Evolutionary conservation across 179 eudicot species (phyloP).

Genomic region (Nepenthes alata): DNA sequence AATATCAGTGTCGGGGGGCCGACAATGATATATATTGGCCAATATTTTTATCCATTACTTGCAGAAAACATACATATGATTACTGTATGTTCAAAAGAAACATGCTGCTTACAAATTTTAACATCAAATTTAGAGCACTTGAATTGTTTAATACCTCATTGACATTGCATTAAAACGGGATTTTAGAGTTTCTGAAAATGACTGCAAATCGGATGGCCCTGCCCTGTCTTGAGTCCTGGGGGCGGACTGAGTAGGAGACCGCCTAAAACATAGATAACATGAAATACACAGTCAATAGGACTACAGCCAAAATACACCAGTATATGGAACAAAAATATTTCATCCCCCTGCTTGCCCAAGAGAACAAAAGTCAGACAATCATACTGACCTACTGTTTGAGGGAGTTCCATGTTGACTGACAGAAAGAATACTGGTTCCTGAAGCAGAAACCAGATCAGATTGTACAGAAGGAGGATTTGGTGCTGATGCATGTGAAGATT

Average conservation of each 20-base stretch:
- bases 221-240: conserved; percentile 50
- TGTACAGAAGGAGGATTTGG: conserved; percentile 16
- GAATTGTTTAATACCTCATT: conserved; percentile 35
- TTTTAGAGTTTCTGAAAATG: conserved; percentile 69
- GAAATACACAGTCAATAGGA: background rate
- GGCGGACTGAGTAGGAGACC: conserved; percentile 46
- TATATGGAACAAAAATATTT: background rate
- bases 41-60: too few species aligned
- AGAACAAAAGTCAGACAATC: background rate
- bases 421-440: conserved; percentile 34
- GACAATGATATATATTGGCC: too few species aligned
- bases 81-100: too few species aligned
- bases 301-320: background rate
- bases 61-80: too few species aligned
- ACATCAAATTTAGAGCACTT: background rate
- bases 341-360: background rate
- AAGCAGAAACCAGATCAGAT: conserved; percentile 33
- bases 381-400: conserved; percentile 39
- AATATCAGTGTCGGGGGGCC: too few species aligned
- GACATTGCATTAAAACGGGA: conserved; percentile 70
- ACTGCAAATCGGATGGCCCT: conserved; percentile 73
- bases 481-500: conserved; percentile 16
- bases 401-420: conserved; percentile 38
- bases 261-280: conserved; percentile 15
- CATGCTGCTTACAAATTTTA: background rate